Conservation (phyloP, 805 yeast genomes). For the Metschnikowia proteae region DNA sequence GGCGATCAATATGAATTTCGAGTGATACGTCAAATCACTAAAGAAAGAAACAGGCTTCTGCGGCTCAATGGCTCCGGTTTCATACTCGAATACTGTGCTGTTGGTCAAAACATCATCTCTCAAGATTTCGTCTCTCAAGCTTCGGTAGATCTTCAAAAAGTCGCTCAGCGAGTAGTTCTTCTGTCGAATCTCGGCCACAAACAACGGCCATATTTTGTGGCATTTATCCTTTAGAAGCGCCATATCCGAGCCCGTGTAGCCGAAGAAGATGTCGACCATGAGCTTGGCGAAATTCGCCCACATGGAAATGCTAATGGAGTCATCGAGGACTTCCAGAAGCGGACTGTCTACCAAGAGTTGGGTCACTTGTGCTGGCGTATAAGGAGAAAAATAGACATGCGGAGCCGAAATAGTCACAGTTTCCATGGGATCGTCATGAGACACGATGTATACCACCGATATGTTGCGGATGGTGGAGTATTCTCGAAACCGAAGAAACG, state of each 20-base stretch:
- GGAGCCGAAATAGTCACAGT: conserved; percentile 41
- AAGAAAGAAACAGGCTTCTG: conserved; percentile 18
- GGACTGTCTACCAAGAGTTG: conserved; percentile 26
- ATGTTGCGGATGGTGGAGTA: conserved; percentile 31
- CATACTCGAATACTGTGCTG: conserved; percentile 27
- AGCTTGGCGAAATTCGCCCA: conserved; percentile 44
- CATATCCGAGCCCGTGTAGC: conserved; percentile 45
- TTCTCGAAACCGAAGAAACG: conserved; percentile 44
- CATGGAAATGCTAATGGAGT: conserved; percentile 18
- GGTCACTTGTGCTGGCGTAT: conserved; percentile 33
- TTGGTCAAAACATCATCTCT: conserved; percentile 31
- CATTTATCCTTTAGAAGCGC: conserved; percentile 31
- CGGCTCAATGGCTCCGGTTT: conserved; percentile 18
- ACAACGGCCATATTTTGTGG: conserved; percentile 31
- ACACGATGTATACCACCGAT: conserved; percentile 37
- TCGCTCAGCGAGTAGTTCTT: conserved; percentile 25
- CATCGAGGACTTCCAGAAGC: conserved; percentile 5
- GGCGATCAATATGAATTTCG: conserved; percentile 74
- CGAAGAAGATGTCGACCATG: conserved; percentile 42
- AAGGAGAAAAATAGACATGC: conserved; percentile 36
- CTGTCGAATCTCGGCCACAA: conserved; percentile 24
- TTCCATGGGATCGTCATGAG: conserved; percentile 36
- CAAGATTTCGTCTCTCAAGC: conserved; percentile 25
- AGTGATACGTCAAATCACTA: conserved; percentile 51
- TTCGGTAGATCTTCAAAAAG: conserved; percentile 34